A percentile compares a stretch with the other conserved stretches of the same genome.
Conservation (phyloP, 805 yeast species). For the Candida corydali region DNA sequence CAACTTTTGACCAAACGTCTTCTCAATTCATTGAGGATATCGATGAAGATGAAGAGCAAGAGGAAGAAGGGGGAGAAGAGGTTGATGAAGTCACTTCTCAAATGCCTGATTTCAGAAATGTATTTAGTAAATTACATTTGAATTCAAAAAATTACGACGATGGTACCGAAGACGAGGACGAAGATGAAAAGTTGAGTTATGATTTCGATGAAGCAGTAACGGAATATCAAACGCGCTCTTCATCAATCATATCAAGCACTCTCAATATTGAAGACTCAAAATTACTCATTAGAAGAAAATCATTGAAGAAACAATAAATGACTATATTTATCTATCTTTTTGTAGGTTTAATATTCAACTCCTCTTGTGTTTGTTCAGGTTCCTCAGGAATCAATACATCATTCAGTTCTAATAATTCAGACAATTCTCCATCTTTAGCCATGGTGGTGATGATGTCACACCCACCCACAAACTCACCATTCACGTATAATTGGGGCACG, state of each 20-base stretch:
- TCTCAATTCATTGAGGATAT: conserved; percentile 24
- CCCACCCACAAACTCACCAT: conserved; percentile 93
- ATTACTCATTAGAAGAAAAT: conserved; percentile 52
- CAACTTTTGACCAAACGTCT: conserved; percentile 7
- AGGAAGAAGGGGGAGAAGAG: conserved; percentile 15
- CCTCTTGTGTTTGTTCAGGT: conserved; percentile 10
- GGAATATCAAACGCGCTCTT: conserved; percentile 35
- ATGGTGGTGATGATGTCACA: conserved; percentile 91
- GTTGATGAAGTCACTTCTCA: conserved; percentile 43
- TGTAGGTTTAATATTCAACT: conserved; percentile 30
- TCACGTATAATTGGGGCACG: conserved; percentile 90
- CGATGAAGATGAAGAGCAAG: conserved; percentile 8
- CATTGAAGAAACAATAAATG: conserved; percentile 14
- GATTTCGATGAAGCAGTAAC: no score
- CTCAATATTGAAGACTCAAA: conserved; percentile 63
- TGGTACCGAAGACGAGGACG: conserved; percentile 17
- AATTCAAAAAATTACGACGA: conserved; percentile 15
- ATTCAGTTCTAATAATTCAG: conserved; percentile 75
- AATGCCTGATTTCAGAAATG: conserved; percentile 27
- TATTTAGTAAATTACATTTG: conserved; percentile 22
- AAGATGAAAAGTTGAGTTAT: no score
- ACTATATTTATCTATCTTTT: conserved; percentile 2
- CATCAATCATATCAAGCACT: conserved; percentile 42
- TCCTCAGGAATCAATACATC: conserved; percentile 80
- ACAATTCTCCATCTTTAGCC: conserved; percentile 89